Evolutionary conservation across 164 flowering plant genomes (phyloP).

Genomic region (Saururus chinensis): DNA sequence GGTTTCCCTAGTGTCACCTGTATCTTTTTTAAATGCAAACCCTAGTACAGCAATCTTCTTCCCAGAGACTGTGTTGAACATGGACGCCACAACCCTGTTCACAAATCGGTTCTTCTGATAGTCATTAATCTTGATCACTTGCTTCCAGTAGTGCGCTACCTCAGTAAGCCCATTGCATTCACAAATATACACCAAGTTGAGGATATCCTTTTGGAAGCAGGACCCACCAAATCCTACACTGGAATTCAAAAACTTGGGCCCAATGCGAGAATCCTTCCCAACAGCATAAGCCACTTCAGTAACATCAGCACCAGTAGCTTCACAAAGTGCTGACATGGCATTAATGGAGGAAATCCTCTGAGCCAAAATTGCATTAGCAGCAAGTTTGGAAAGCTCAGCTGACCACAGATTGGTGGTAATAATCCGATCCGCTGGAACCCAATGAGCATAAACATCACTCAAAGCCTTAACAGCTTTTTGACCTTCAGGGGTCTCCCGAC

Average conservation of each 20-base stretch:
- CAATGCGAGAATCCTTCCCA: conserved; percentile 71
- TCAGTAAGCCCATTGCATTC: conserved; percentile 88
- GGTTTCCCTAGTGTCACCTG: conserved; percentile 87
- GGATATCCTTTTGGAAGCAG: conserved; percentile 87
- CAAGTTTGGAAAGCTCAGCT: conserved; percentile 89
- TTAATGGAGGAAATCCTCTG: conserved; percentile 84
- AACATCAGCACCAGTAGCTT: conserved; percentile 84
- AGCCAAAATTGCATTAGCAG: conserved; percentile 89
- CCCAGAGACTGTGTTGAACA: conserved; percentile 76
- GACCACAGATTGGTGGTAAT: conserved; percentile 83
- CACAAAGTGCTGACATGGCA: conserved; percentile 94
- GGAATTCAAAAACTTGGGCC: conserved; percentile 72
- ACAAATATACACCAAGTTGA: conserved; percentile 85
- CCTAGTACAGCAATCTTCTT: conserved; percentile 80
- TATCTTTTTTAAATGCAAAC: conserved; percentile 85
- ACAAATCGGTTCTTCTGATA: conserved; percentile 85
- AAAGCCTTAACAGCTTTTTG: conserved; percentile 60
- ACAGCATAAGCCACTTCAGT: conserved; percentile 63
- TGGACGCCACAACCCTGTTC: conserved; percentile 73
- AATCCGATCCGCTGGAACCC: conserved; percentile 81
- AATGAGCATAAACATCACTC: conserved; percentile 66
- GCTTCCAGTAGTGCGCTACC: conserved; percentile 88
- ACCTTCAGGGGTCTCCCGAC: conserved; percentile 85
- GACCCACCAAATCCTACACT: conserved; percentile 93
- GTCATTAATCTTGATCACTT: conserved; percentile 78